phyloP scores from a whole-genome alignment of 2,329 filamentous ascomycete genomes.

The Aspergillus amoenus region DNA sequence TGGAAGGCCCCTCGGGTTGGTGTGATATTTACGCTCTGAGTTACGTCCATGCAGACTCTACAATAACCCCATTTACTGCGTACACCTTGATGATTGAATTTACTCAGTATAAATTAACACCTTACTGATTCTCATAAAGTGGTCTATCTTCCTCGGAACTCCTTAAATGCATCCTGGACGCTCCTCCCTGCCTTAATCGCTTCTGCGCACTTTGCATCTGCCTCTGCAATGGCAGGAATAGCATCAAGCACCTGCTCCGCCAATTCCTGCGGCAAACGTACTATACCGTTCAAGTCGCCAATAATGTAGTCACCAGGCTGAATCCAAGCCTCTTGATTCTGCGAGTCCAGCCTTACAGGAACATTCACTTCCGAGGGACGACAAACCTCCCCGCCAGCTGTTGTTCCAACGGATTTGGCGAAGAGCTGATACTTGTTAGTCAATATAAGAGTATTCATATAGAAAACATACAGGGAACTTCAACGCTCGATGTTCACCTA shows the following conservation, averaged over 20 bases:
- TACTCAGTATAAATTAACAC: no score
- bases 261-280: constrained; percentile 28
- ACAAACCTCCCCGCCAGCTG: constrained; percentile 6
- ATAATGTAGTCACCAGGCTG: constrained; percentile 39
- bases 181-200: constrained; percentile 6
- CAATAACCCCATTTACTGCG: no score
- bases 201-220: constrained; percentile 12
- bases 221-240: constrained; percentile 4
- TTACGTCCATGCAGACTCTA: no score
- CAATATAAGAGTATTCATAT: neutral
- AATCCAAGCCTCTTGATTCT: constrained; percentile 14
- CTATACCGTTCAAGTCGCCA: constrained; percentile 40
- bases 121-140: no score
- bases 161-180: constrained; percentile 8
- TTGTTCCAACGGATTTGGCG: constrained; percentile 34
- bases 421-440: constrained; percentile 13
- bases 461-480: constrained; percentile 9
- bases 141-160: constrained; percentile 7
- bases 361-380: constrained; percentile 27
- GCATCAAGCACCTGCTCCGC: constrained; percentile 13
- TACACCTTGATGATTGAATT: no score
- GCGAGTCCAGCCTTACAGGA: constrained; percentile 19
- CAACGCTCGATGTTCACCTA: constrained; percentile 54
- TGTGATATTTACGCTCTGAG: no score
- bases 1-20: no score